Evolutionary conservation across 129 eudicot species (phyloP).

Genomic region (Cynara cardunculus): DNA sequence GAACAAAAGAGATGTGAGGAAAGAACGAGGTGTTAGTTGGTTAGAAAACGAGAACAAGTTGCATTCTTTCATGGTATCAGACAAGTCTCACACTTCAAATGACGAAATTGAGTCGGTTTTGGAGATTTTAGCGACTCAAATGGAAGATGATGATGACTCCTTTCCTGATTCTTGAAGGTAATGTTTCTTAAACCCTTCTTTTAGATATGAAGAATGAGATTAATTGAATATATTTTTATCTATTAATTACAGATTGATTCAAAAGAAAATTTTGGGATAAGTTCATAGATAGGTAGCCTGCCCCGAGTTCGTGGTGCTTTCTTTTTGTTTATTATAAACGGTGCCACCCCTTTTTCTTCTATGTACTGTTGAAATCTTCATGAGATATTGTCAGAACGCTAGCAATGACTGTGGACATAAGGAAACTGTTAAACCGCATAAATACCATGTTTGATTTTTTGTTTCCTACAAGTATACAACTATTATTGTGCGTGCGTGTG

Average conservation of each 20-base stretch:
- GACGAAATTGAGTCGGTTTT: constrained; percentile 36
- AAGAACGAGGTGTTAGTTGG: constrained; percentile 64
- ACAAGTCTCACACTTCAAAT: constrained; percentile 28
- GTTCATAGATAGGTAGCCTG: background rate
- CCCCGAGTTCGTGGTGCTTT: background rate
- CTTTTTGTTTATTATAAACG: background rate
- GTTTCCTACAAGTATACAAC: background rate
- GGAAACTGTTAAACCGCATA: background rate
- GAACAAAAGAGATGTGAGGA: constrained; percentile 36
- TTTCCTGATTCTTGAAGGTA: constrained; percentile 28
- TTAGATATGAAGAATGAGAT: constrained; percentile 1
- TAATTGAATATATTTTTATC: constrained; percentile 6
- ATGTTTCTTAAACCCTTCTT: background rate
- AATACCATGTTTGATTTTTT: background rate
- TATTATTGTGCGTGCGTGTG: background rate
- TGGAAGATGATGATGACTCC: constrained; percentile 28
- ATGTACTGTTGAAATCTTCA: background rate
- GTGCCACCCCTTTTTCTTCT: background rate
- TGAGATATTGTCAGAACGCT: background rate
- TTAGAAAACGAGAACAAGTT: constrained; percentile 39
- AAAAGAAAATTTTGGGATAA: constrained; percentile 3
- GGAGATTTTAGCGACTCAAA: constrained; percentile 34
- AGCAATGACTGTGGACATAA: background rate
- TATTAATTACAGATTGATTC: constrained; percentile 1
- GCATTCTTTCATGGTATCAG: constrained; percentile 32